These are phyloP conservation scores for Penicillium sp. DNA, from an alignment of 2,329 filamentous ascomycete species.

Conservation along the genomic window DNA sequence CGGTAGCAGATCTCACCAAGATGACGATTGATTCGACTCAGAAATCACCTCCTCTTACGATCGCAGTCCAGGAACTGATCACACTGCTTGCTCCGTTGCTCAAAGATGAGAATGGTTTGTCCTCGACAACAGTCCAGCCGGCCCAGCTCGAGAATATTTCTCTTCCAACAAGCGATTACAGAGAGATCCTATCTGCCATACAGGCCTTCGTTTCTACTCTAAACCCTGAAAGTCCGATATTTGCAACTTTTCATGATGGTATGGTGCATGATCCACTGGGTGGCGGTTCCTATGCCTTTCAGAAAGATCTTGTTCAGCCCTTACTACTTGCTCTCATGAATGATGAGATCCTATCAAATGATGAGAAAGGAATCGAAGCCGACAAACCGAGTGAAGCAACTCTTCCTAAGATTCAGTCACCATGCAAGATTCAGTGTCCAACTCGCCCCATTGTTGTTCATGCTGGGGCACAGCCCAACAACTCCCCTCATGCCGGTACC, in stretches of 20 bases:
- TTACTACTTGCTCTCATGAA: background rate
- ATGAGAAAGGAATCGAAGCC: background rate
- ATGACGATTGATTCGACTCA: background rate
- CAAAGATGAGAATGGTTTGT: background rate
- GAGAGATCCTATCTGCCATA: background rate
- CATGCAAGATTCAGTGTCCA: slow-evolving; percentile 2
- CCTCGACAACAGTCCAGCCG: background rate
- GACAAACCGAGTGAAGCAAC: background rate
- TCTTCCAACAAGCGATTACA: background rate
- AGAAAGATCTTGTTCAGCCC: slow-evolving; percentile 11
- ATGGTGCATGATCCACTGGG: slow-evolving; percentile 15
- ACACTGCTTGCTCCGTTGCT: background rate
- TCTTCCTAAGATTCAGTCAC: background rate
- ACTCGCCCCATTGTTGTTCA: slow-evolving; percentile 13
- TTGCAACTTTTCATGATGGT: background rate
- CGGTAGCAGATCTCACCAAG: background rate
- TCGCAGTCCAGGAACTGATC: background rate
- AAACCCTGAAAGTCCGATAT: background rate
- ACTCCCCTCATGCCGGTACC: slow-evolving; percentile 19
- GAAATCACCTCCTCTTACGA: background rate
- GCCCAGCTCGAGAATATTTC: background rate
- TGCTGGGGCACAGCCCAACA: slow-evolving; percentile 19
- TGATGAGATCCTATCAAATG: background rate
- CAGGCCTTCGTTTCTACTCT: background rate
- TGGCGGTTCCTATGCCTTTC: slow-evolving; percentile 19